Evolutionary conservation across 208 protist species (phyloP).

Genomic region (Endotrypanum monterogeii): DNA sequence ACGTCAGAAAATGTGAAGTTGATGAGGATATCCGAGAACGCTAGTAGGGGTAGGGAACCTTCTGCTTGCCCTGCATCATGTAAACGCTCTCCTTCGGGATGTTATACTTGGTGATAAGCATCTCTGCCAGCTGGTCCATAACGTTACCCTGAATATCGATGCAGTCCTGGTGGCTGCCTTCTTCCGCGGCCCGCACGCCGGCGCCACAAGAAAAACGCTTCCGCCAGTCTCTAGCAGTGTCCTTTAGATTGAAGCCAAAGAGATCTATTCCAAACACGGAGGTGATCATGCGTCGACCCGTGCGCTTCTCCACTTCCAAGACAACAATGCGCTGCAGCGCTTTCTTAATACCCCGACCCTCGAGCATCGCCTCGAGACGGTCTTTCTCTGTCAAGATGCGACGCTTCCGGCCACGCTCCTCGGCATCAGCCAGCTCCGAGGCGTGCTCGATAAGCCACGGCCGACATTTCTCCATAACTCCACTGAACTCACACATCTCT

Average conservation of each 20-base stretch:
- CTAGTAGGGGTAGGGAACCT: conserved; percentile 45
- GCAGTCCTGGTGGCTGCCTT: conserved; percentile 64
- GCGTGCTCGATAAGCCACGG: conserved; percentile 89
- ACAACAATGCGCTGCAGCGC: conserved; percentile 74
- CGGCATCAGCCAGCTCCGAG: conserved; percentile 77
- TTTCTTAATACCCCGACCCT: conserved; percentile 80
- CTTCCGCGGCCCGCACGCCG: conserved; percentile 66
- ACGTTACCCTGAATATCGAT: conserved; percentile 88
- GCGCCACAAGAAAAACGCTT: conserved; percentile 88
- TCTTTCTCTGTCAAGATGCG: conserved; percentile 85
- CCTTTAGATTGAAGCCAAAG: conserved; percentile 87
- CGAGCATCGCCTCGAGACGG: conserved; percentile 72
- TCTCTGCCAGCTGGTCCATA: conserved; percentile 58
- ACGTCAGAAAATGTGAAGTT: no score
- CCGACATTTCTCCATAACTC: conserved; percentile 91
- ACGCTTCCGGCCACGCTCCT: conserved; percentile 80
- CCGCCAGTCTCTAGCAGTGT: conserved; percentile 77
- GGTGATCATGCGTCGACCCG: conserved; percentile 67
- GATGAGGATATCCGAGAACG: background rate
- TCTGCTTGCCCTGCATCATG: conserved; percentile 80
- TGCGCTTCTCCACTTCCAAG: conserved; percentile 63
- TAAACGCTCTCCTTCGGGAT: conserved; percentile 79
- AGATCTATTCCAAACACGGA: conserved; percentile 85
- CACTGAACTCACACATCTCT: conserved; percentile 92
- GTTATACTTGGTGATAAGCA: conserved; percentile 75